Evolutionary conservation across 495 filamentous ascomycete genomes (phyloP).

Genomic region (Neurospora sp.): DNA sequence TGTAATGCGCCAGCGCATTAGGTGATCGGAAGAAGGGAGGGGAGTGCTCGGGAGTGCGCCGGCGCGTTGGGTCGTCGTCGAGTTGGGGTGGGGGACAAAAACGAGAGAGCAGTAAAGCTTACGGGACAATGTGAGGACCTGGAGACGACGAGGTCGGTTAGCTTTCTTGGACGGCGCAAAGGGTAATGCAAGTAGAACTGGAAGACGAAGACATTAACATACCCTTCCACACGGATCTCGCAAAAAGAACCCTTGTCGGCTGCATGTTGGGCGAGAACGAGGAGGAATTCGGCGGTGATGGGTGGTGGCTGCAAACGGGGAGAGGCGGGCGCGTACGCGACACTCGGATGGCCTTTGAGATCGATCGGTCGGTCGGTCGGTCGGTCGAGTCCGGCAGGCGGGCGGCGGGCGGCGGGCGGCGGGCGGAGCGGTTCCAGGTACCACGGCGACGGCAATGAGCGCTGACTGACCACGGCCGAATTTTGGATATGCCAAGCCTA

Average conservation of each 20-base stretch:
- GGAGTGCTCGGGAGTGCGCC: neutral
- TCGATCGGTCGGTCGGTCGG: neutral
- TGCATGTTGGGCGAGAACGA: constrained; percentile 32
- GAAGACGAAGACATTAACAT: neutral
- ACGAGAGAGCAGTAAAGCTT: constrained; percentile 19
- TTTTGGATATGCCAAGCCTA: neutral
- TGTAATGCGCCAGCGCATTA: neutral
- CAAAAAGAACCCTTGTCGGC: constrained; percentile 41
- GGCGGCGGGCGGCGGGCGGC: neutral
- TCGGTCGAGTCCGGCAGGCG: neutral
- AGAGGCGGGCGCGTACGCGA: neutral
- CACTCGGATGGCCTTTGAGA: neutral
- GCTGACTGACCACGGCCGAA: neutral
- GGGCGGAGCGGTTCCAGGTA: neutral
- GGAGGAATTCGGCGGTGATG: neutral
- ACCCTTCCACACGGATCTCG: constrained; percentile 53
- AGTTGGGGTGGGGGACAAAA: neutral
- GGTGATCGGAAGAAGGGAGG: neutral
- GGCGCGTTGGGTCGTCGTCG: neutral
- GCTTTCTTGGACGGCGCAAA: constrained; percentile 4
- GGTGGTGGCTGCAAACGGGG: too few relatives aligned
- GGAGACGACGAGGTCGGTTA: neutral
- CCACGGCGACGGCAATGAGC: neutral
- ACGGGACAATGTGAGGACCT: constrained; percentile 70
- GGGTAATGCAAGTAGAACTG: neutral